Evolutionary conservation across 2,329 filamentous ascomycete genomes (phyloP).

Genomic region (Gyromitra esculenta): DNA sequence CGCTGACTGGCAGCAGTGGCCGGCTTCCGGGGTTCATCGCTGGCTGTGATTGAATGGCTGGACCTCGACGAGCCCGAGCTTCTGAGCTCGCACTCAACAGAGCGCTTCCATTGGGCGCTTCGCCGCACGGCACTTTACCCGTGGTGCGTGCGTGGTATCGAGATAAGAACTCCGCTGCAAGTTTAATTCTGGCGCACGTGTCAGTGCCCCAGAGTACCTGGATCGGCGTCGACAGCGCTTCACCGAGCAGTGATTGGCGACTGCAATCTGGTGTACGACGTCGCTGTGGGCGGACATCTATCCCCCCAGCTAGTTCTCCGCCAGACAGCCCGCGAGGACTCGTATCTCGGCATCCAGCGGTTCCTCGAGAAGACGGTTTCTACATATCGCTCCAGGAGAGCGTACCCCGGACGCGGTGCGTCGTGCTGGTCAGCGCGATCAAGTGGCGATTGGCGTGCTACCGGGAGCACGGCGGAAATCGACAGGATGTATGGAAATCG

Average conservation of each 20-base stretch:
- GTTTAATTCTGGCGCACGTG: neutral
- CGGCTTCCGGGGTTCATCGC: too few relatives aligned
- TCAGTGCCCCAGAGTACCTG: neutral
- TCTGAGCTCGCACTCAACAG: neutral
- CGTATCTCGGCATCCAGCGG: neutral
- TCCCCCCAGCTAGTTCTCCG: neutral
- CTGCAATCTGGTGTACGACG: neutral
- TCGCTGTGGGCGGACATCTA: neutral
- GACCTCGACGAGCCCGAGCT: too few relatives aligned
- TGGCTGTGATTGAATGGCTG: too few relatives aligned
- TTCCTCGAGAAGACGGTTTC: neutral
- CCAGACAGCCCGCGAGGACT: neutral
- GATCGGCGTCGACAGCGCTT: neutral
- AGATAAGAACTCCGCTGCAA: neutral
- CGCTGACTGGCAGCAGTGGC: too few relatives aligned
- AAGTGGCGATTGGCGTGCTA: neutral
- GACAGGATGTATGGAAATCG: constrained; percentile 15
- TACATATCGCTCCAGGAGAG: neutral
- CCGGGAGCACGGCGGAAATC: neutral
- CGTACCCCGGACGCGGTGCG: neutral
- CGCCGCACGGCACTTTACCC: neutral
- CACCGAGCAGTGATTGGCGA: neutral
- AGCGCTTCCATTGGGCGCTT: neutral
- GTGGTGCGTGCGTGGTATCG: neutral
- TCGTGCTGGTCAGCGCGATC: neutral